Conservation (phyloP, 352 stramenopile species). For the Pythium brassicae region DNA sequence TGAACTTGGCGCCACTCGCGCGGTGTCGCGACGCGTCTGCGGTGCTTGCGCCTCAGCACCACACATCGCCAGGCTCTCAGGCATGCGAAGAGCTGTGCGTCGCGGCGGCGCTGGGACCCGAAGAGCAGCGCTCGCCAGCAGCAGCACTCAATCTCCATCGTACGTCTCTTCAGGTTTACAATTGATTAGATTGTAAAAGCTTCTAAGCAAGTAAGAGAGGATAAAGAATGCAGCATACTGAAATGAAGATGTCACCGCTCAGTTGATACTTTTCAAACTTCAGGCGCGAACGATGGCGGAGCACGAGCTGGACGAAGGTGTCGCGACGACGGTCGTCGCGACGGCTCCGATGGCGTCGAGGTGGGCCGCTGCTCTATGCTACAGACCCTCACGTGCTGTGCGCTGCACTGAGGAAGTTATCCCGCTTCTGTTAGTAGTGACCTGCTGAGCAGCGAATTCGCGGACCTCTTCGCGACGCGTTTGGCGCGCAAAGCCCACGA, state of each 20-base stretch:
- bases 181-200: too few relatives aligned
- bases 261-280: not conserved
- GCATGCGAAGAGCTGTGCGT: conserved; percentile 34
- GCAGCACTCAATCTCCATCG: not conserved
- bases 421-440: conserved; percentile 6
- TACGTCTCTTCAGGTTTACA: too few relatives aligned
- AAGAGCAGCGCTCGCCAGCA: conserved; percentile 39
- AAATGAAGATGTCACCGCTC: too few relatives aligned
- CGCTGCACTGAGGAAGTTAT: not conserved
- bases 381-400: not conserved
- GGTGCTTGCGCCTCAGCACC: conserved; percentile 35
- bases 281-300: too few relatives aligned
- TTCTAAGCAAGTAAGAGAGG: too few relatives aligned
- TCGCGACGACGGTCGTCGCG: too few relatives aligned
- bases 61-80: conserved; percentile 39
- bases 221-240: too few relatives aligned
- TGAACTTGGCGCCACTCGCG: conserved; percentile 31
- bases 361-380: not conserved
- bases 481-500: conserved; percentile 21
- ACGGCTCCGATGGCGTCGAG: too few relatives aligned
- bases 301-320: too few relatives aligned
- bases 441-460: conserved; percentile 24
- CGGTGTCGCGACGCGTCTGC: conserved; percentile 17
- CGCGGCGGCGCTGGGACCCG: not conserved
- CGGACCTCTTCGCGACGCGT: conserved; percentile 40